Evolutionary conservation across 768 basidiomycete genomes (phyloP).

Genomic region (Postia placenta): DNA sequence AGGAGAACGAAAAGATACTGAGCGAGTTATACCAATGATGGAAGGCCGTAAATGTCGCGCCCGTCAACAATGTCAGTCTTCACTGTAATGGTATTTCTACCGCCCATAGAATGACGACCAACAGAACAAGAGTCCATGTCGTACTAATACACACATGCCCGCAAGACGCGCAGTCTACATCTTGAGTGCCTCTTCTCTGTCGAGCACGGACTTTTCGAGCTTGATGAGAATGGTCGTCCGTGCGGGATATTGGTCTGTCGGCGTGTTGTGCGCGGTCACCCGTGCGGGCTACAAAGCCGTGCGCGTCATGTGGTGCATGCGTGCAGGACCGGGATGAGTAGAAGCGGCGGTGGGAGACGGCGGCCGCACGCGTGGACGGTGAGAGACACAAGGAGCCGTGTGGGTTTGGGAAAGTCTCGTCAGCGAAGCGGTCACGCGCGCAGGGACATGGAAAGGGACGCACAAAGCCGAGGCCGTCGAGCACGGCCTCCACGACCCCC

Average conservation of each 20-base stretch:
- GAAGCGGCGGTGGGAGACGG: not conserved
- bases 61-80: too few relatives aligned
- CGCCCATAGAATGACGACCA: too few relatives aligned
- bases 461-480: constrained; percentile 92
- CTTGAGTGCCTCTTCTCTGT: constrained; percentile 89
- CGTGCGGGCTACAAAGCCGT: constrained; percentile 68
- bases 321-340: not conserved
- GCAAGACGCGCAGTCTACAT: too few relatives aligned
- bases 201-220: constrained; percentile 86
- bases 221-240: constrained; percentile 98
- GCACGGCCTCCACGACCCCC: constrained; percentile 93
- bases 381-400: not conserved
- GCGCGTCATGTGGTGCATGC: constrained; percentile 6
- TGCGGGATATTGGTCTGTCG: constrained; percentile 70
- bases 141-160: too few relatives aligned
- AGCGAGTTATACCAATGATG: too few relatives aligned
- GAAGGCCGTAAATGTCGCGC: too few relatives aligned
- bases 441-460: constrained; percentile 26
- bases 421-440: not conserved
- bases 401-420: not conserved
- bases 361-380: not conserved
- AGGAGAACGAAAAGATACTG: too few relatives aligned
- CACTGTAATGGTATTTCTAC: too few relatives aligned
- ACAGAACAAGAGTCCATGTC: too few relatives aligned
- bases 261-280: constrained; percentile 93